Base-by-base conservation (phyloP, 108 stramenopile genomes). In the Epithemia pelagica region DNA sequence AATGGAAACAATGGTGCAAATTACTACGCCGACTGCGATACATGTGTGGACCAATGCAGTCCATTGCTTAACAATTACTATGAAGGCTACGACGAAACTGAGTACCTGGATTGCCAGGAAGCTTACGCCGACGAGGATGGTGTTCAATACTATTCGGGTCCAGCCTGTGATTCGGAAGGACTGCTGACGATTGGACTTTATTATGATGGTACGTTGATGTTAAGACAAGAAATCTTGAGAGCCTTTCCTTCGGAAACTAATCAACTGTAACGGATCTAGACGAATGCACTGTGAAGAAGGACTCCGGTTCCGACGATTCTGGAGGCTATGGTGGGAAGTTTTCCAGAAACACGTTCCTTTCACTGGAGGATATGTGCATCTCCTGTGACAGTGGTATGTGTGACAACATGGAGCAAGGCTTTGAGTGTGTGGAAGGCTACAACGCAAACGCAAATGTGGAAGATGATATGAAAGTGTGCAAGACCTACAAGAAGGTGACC, bases 241-340 rank as follows among this genome's bases (percentile, higher is more conserved):
- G 52, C 15, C 52, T 23, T 56, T 15, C 3, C 25, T 26, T 56
- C 55, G 24, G 2, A 56, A 23, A 8, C 55, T 2, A 56, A 2
- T 56, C 15, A 26, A 3, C 26, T 26, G 24, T 2, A 23, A 26
- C 10, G 15, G n/a, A n/a, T n/a, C 2, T 2, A 60, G 59, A 80
- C 1, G 84, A 86, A 23, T 86, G 84, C 54, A 71, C 76, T 28
- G 66, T 86, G 59, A 82, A 82, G 70, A 68, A 77, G 19, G 62
- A 31, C 46, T n/a, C n/a, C n/a, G n/a, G n/a, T n/a, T n/a, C n/a
- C n/a, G 53, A 66, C 26, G 54, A 78, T 28, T 58, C 65, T 20
- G 67, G 64, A 22, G 10, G 24, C 5, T 26, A 25, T 26, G 23
- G 64, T 70, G 37, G 15, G 25, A 32, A 58, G 2, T 76, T 84